A percentile compares a stretch with the other conserved stretches of the same genome.
Evolutionary conservation across 768 basidiomycete species (phyloP).

Genomic region (Baorangia bicolor): DNA sequence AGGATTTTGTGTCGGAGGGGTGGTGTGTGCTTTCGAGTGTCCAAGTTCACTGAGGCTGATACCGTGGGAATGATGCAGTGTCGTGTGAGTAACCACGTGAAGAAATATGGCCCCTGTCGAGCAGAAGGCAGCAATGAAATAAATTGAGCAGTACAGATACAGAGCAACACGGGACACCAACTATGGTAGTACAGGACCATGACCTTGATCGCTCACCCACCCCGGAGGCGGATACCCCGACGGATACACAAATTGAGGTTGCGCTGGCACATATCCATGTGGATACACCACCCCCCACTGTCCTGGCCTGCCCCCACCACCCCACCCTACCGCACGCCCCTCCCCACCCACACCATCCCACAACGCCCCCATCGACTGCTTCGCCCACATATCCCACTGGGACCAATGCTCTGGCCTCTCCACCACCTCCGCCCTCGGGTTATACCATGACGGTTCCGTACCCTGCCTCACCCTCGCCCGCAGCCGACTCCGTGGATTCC

Average conservation of each 20-base stretch:
- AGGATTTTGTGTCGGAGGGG: slow-evolving; percentile 26
- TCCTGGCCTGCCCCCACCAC: background rate
- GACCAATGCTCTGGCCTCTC: slow-evolving; percentile 10
- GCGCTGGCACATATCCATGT: slow-evolving; percentile 20
- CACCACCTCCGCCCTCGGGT: slow-evolving; percentile 7
- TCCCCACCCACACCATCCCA: background rate
- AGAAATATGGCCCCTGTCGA: background rate
- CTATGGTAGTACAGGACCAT: background rate
- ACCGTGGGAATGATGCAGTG: slow-evolving; percentile 19
- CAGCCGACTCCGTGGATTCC: slow-evolving; percentile 18
- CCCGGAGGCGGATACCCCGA: slow-evolving; percentile 16
- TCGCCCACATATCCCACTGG: slow-evolving; percentile 27
- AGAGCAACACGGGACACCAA: background rate
- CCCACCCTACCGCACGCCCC: background rate
- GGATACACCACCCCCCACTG: slow-evolving; percentile 18
- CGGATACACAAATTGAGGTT: slow-evolving; percentile 19
- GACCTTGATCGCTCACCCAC: background rate
- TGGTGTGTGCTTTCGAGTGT: background rate
- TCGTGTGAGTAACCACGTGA: slow-evolving; percentile 10
- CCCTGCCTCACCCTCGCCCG: slow-evolving; percentile 11
- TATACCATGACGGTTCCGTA: slow-evolving; percentile 33
- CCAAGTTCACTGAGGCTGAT: slow-evolving; percentile 12
- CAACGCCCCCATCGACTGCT: slow-evolving; percentile 19
- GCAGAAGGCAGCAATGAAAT: background rate
- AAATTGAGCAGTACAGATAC: background rate